Conservation (phyloP, 1,284 basidiomycete species). For the Naganishia albida region DNA sequence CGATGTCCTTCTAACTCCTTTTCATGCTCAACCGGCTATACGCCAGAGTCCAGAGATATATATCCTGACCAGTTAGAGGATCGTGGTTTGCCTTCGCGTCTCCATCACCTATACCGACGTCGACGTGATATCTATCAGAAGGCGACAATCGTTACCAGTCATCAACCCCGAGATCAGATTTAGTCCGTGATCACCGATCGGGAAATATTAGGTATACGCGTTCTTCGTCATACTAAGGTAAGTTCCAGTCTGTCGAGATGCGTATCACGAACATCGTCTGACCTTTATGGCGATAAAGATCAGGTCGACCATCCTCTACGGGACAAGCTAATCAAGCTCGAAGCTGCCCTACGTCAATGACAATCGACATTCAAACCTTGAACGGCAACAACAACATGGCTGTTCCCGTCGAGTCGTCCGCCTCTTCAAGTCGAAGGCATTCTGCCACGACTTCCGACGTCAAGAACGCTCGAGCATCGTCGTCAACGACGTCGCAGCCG, state of each 20-base stretch:
- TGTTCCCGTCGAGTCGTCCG: slow-evolving; percentile 13
- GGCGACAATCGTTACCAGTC: background rate
- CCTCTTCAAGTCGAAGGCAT: slow-evolving; percentile 1
- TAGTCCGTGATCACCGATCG: slow-evolving; percentile 13
- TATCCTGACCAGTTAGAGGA: slow-evolving; percentile 3
- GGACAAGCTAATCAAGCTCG: background rate
- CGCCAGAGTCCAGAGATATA: slow-evolving; percentile 4
- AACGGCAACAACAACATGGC: slow-evolving; percentile 5
- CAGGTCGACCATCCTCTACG: background rate
- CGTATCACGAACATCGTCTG: slow-evolving; percentile 6
- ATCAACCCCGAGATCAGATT: background rate
- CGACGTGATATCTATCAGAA: background rate
- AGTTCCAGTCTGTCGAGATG: background rate
- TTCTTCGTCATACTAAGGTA: slow-evolving; percentile 19
- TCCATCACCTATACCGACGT: background rate
- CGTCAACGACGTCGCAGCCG: background rate
- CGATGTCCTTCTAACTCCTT: slow-evolving; percentile 19
- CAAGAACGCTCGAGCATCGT: background rate
- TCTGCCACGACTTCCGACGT: background rate
- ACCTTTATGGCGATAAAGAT: background rate
- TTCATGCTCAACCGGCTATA: slow-evolving; percentile 6
- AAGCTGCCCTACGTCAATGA: background rate
- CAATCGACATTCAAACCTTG: slow-evolving; percentile 1
- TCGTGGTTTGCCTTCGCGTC: background rate
- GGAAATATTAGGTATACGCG: background rate